Conservation (phyloP, 305 asterid species). For the Caryopteris hybrid region DNA sequence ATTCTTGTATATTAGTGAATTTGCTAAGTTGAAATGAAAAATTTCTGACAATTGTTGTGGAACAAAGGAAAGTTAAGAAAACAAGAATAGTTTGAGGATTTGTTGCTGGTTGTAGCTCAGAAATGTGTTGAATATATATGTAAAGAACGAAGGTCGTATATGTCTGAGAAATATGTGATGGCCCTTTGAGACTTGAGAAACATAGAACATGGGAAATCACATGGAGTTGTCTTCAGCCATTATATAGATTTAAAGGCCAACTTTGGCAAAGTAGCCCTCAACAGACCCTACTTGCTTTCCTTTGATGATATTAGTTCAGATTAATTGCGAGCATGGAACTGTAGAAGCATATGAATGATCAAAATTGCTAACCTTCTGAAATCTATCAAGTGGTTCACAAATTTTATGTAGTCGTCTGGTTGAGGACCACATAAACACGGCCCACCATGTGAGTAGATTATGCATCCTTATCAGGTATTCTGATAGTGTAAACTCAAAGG, state of each 20-base stretch:
- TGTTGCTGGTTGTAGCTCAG: neutral
- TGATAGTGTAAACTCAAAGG: neutral
- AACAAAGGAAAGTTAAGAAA: neutral
- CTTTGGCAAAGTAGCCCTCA: neutral
- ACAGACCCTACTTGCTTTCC: neutral
- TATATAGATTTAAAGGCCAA: neutral
- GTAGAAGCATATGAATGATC: neutral
- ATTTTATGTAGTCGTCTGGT: too few species aligned
- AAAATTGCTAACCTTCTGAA: neutral
- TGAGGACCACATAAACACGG: neutral
- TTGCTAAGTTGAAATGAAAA: too few species aligned
- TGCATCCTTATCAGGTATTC: neutral
- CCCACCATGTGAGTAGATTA: neutral
- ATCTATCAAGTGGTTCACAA: neutral
- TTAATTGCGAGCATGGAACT: neutral
- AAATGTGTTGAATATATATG: conserved; percentile 1
- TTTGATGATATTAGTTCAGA: neutral
- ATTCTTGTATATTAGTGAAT: neutral
- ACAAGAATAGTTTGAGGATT: neutral
- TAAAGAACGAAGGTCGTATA: neutral
- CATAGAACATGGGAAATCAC: neutral
- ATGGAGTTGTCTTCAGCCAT: neutral
- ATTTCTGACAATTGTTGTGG: neutral
- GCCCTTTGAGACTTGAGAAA: neutral
- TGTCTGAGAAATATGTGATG: neutral